A percentile compares a stretch with the other conserved stretches of the same genome.
Evolutionary conservation across 1,284 basidiomycete genomes (phyloP).

Genomic region (Somion occarium): DNA sequence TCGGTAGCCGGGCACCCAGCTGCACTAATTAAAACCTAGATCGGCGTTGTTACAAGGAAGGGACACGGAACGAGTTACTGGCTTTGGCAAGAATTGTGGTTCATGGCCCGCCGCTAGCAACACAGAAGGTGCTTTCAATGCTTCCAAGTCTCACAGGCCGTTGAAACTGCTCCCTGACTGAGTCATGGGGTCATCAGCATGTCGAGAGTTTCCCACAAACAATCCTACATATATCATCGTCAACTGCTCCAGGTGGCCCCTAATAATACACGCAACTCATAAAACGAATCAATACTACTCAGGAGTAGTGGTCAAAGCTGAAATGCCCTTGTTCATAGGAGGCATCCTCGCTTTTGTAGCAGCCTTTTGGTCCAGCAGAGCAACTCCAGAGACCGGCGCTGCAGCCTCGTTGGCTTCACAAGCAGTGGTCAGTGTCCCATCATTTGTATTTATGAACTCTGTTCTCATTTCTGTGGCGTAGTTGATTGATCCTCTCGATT

Average conservation of each 20-base stretch:
- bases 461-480: constrained; percentile 9
- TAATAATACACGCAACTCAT: neutral
- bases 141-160: neutral
- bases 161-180: neutral
- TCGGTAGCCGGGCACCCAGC: too few relatives aligned
- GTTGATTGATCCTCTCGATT: constrained; percentile 26
- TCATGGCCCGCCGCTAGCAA: neutral
- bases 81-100: neutral
- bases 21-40: neutral
- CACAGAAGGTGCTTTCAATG: neutral
- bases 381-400: neutral
- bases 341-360: neutral
- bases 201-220: neutral
- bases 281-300: neutral
- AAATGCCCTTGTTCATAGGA: neutral
- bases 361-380: neutral
- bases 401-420: neutral
- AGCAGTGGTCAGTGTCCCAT: neutral
- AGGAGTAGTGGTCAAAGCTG: neutral
- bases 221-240: neutral
- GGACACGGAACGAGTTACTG: neutral
- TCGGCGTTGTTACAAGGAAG: neutral
- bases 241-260: neutral
- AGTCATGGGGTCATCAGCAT: neutral
- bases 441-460: neutral